phyloP scores from a whole-genome alignment of 306 rosid genomes.

The Sindora glabra region DNA sequence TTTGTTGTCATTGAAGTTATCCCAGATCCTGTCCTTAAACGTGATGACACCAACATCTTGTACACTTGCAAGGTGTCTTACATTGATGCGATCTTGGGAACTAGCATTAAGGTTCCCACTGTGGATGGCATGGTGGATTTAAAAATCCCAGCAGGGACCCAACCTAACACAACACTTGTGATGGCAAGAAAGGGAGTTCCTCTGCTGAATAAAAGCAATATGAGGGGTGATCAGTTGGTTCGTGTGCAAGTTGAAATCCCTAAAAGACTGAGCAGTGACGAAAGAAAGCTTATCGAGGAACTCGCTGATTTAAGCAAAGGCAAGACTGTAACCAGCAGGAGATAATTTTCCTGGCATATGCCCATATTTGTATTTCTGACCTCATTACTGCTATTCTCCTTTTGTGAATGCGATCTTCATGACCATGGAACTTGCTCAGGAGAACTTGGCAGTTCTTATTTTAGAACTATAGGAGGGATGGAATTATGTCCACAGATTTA shows the following conservation, averaged over 20 bases:
- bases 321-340: conserved; percentile 37
- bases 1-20: conserved; percentile 84
- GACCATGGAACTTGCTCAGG: not conserved
- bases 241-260: conserved; percentile 98
- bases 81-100: conserved; percentile 85
- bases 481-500: no score
- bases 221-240: conserved; percentile 97
- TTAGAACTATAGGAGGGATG: not conserved
- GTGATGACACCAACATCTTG: conserved; percentile 86
- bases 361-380: not conserved
- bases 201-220: conserved; percentile 63
- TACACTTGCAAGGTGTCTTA: conserved; percentile 85
- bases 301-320: conserved; percentile 91
- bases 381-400: conserved; percentile 4
- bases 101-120: conserved; percentile 80
- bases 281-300: conserved; percentile 78
- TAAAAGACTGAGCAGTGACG: conserved; percentile 67
- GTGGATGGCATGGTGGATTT: conserved; percentile 82
- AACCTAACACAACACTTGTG: conserved; percentile 89
- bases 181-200: conserved; percentile 99
- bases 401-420: conserved; percentile 5
- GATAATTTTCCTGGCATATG: conserved; percentile 16
- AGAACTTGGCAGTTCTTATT: conserved; percentile 1
- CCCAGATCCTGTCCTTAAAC: conserved; percentile 86
- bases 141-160: conserved; percentile 74